A percentile compares a stretch with the other conserved stretches of the same genome.
These are phyloP conservation scores for Dendrothele bispora DNA, from an alignment of 768 basidiomycete genomes.

Conservation along the genomic window DNA sequence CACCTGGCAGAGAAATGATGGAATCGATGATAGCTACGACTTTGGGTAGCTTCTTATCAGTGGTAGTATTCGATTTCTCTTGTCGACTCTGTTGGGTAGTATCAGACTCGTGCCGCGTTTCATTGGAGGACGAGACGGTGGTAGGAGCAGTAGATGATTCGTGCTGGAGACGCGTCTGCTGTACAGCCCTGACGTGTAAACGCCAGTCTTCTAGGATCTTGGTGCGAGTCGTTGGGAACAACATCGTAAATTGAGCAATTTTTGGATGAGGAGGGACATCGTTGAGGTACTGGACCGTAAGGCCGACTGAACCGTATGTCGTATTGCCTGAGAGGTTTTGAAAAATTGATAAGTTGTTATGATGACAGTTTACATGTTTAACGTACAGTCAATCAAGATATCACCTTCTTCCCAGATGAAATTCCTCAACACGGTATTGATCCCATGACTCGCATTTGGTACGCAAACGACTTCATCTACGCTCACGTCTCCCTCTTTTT, in stretches of 20 bases:
- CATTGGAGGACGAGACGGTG: background rate
- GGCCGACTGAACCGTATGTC: constrained; percentile 52
- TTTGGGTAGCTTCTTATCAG: constrained; percentile 23
- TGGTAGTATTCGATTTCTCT: too few species aligned
- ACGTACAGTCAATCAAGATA: constrained; percentile 61
- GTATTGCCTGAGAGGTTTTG: constrained; percentile 40
- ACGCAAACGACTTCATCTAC: constrained; percentile 64
- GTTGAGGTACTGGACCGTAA: constrained; percentile 47
- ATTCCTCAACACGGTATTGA: constrained; percentile 69
- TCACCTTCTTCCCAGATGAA: constrained; percentile 69
- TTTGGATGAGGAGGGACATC: constrained; percentile 50
- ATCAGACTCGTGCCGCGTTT: too few species aligned
- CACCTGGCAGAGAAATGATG: constrained; percentile 51
- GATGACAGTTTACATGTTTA: too few species aligned
- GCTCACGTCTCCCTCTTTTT: too few species aligned
- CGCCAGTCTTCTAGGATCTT: constrained; percentile 55
- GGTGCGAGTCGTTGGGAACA: constrained; percentile 50
- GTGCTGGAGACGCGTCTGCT: constrained; percentile 1
- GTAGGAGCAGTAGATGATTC: background rate
- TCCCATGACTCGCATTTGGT: constrained; percentile 60
- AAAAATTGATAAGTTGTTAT: too few species aligned
- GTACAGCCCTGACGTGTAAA: constrained; percentile 23
- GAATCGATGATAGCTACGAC: constrained; percentile 57
- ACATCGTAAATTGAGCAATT: constrained; percentile 41
- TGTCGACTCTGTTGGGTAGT: too few species aligned